phyloP scores from a whole-genome alignment of 2,329 filamentous ascomycete species.

The Graphium sp. region DNA sequence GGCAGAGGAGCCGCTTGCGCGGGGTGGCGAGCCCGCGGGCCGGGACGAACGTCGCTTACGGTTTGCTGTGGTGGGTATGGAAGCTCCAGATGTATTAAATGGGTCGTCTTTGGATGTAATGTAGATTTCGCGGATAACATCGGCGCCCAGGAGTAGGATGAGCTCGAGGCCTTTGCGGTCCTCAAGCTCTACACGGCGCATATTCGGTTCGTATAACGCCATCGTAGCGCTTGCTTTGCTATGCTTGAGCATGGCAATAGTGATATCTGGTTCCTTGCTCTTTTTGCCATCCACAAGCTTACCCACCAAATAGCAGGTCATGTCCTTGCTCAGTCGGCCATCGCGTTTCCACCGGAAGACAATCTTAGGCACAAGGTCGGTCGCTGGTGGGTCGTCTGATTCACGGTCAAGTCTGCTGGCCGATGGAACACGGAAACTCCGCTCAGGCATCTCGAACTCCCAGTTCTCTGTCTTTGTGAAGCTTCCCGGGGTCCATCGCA shows the following conservation, averaged over 20 bases:
- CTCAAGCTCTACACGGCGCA: constrained; percentile 79
- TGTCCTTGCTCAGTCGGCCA: constrained; percentile 68
- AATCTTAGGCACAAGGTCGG: constrained; percentile 48
- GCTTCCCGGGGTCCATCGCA: constrained; percentile 55
- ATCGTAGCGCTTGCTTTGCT: constrained; percentile 46
- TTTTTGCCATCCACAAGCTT: constrained; percentile 60
- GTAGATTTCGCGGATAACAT: constrained; percentile 49
- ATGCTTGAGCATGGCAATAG: constrained; percentile 70
- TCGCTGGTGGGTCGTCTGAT: constrained; percentile 16
- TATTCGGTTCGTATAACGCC: constrained; percentile 85
- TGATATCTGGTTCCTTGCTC: constrained; percentile 87
- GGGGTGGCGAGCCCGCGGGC: constrained; percentile 13
- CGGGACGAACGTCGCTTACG: constrained; percentile 20
- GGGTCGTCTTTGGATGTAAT: constrained; percentile 49
- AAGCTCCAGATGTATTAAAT: constrained; percentile 53
- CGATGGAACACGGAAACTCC: constrained; percentile 68
- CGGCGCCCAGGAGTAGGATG: constrained; percentile 47
- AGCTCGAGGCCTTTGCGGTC: constrained; percentile 89
- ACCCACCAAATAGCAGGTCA: constrained; percentile 77
- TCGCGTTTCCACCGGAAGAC: constrained; percentile 84
- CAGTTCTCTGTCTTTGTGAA: constrained; percentile 72
- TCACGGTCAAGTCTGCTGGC: constrained; percentile 62
- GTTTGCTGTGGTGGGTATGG: constrained; percentile 5
- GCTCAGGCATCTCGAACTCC: constrained; percentile 85
- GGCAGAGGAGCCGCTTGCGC: constrained; percentile 8